Base-by-base conservation (phyloP, 2,329 filamentous ascomycete genomes). In the Aspergillus sojae region DNA sequence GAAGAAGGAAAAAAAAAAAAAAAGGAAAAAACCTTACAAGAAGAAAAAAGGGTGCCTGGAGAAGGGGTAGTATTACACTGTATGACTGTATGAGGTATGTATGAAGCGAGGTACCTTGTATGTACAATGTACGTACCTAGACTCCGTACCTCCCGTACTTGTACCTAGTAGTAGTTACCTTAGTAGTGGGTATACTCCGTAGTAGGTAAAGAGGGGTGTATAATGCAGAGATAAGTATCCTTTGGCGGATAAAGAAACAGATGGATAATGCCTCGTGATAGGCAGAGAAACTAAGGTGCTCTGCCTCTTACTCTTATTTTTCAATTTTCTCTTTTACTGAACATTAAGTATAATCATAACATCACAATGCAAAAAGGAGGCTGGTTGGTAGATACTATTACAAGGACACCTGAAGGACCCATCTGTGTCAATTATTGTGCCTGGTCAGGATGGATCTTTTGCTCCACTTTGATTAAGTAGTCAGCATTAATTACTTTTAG, bases 401-500 rank as follows among this genome's bases (percentile, higher is more conserved):
- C 28, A 58, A 50, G 36, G 61, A 56, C n/a, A 34, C 12, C 28
- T 14, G 43, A 16, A 26, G 46, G 50, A 36, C 50, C 50, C 50
- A 54, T 54, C 30, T 12, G 30, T 36, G 52, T 54, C 52, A 21
- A 10, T 36, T 19, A 43, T 30, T 57, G 54, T 56, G 23, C 45
- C 23, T 58, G 57, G 57, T 58, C 10, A 43, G 21, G 21, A 32
- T 41, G 23, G 56, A 28, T 23, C 28, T n/a, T 21, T 46, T 26
- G 32, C 57, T 59, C 57, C 45, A 52, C 57, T 50, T 50, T 28
- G 26, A 30, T 30, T 30, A 50, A 41, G 46, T 50, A 16, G 46
- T 32, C 16, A 30, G 26, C 16, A 30, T 19, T 50, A 30, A 48
- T 48, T 48, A 48, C 45, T 48, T 48, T 12, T 23, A n/a, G 21